Base-by-base conservation (phyloP, 257 asterid genomes). In the Gardenia jasminoides region DNA sequence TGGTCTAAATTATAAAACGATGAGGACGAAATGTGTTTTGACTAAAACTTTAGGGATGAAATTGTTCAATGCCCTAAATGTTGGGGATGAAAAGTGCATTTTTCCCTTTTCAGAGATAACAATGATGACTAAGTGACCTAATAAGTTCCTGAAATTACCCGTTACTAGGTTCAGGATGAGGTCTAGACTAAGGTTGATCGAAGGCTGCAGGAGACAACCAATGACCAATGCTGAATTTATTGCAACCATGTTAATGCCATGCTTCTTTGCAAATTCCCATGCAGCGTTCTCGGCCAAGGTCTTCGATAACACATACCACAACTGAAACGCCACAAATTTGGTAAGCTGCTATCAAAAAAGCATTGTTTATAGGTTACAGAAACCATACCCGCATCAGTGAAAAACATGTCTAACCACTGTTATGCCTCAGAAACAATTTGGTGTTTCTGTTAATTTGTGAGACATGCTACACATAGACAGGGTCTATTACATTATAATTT, bases 201-300 rank as follows among this genome's bases (percentile, higher is more conserved):
- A 39, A 59, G 93, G 92, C 79, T 92, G 97, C 77, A 92, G 70
- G 22, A 81, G 73, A 72, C 93, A 96, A 66, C 94, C 96, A 28
- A 91, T 36, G 16, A 88, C 92, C 10, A 59, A 79, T 76, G 93
- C 92, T 0, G 97, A 93, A 83, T 88, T 90, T 1, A 92, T 41
- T 1, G 88, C 80, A 15, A 92, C 85, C 84, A 92, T 26, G 61
- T 89, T 92, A 74, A 92, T 82, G 41, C 77, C 89, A 54, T 92
- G 83, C 77, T 86, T 87, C 79, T 85, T 80, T 0, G 84, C 78
- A 48, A 91, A 89, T 50, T 85, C 79, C 93, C 88, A 80, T 9
- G 96, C 88, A 50, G 89, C 97, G 72, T 78, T 82, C 88, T 92
- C 94, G 4, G 97, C 97, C 87, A 92, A 83, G 5, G 90, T 86